phyloP scores from a whole-genome alignment of 1,284 basidiomycete genomes.

The Heterobasidion occidentale region DNA sequence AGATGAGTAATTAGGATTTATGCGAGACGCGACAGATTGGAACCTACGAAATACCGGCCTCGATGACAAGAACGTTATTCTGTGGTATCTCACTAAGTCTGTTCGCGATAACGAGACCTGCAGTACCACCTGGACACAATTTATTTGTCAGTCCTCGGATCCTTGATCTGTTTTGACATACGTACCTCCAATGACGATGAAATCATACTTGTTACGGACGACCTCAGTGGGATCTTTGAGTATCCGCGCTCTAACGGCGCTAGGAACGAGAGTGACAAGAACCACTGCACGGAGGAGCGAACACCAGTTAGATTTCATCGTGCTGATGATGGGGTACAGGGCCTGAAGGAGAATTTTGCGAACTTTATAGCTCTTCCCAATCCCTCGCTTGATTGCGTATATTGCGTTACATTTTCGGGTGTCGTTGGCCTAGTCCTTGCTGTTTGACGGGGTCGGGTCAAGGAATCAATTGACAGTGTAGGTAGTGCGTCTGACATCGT shows the following conservation, averaged over 20 bases:
- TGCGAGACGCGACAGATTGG: too few relatives aligned
- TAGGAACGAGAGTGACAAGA: not conserved
- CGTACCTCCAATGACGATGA: constrained; percentile 7
- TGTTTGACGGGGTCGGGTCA: too few relatives aligned
- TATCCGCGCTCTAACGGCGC: not conserved
- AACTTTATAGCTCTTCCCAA: too few relatives aligned
- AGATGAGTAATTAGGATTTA: not conserved
- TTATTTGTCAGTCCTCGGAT: not conserved
- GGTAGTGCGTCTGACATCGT: too few relatives aligned
- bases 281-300: too few relatives aligned
- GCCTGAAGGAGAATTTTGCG: too few relatives aligned
- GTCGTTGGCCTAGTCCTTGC: too few relatives aligned
- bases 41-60: constrained; percentile 5
- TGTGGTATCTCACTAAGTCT: constrained; percentile 2
- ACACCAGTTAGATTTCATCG: too few relatives aligned
- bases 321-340: too few relatives aligned
- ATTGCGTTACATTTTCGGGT: too few relatives aligned
- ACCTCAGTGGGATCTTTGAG: not conserved
- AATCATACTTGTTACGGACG: constrained; percentile 3
- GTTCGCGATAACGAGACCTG: constrained; percentile 3
- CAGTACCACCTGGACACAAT: constrained; percentile 2
- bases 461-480: too few relatives aligned
- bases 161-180: not conserved
- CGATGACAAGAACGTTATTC: constrained; percentile 6
- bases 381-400: too few relatives aligned